Base-by-base conservation (phyloP, 257 asterid species). In the Salvia hispanica region DNA sequence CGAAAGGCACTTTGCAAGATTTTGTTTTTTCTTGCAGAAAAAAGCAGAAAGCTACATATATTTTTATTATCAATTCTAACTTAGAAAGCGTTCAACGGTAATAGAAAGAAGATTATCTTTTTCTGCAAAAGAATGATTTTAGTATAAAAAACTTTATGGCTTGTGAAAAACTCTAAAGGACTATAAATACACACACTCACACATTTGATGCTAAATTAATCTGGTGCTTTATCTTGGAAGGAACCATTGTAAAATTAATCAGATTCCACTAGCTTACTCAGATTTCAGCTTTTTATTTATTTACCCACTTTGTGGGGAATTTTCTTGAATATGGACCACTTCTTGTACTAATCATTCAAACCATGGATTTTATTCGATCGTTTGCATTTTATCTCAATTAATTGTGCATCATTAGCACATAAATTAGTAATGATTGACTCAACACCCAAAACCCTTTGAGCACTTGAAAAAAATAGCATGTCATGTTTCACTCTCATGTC, bases 241-340 rank as follows among this genome's bases (percentile, higher is more conserved):
- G 63, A 66, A 13, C 15, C 51, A 15, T 61, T 46, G 52, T 37
- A 63, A 36, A 69, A 60, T 15, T 56, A 74, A 67, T 60, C 56
- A 47, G 36, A 40, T 33, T 28, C 62, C 63, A 58, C 61, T 64
- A 21, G 53, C 42, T 56, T 43, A 39, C 36, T 50, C 16, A 62
- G n/a, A 75, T 69, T 48, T 7, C 12, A 47, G n/a, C 43, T 21
- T 65, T 39, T 59, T n/a, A 61, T 42, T 39, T 40, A 37, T n/a
- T 60, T 46, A 39, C 47, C 75, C 73, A 65, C 69, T 64, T 40
- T 64, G 58, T 58, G 21, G 16, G 33, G 53, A 39, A 72, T n/a
- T 57, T 47, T 47, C n/a, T 57, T 44, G 42, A 75, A 25, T 62
- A 44, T 72, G 75, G 75, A 77, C 77, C 81, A 76, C 80, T 70